Evolutionary conservation across 2,329 filamentous ascomycete species (phyloP), one percentile per base, ranked within the genome.

Genomic region (Diaporthe vaccinii): DNA sequence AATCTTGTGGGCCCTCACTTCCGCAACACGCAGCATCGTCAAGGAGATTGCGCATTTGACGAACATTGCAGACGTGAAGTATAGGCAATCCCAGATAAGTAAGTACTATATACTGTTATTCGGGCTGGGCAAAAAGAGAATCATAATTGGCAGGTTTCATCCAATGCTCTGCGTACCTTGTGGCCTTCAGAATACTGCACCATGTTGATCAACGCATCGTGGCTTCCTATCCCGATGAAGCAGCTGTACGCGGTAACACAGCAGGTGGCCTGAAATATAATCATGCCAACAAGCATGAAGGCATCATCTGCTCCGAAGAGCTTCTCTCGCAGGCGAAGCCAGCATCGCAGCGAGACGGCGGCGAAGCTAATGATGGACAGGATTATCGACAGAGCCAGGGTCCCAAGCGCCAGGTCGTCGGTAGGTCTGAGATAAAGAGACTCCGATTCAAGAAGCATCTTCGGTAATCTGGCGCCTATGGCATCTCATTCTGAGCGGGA

Each of bases 331-430:
- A 69, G n/a, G 8, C 65, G 65, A 41, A 69, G 34, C 49, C 65
- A 69, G 65, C 65, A 55, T 69, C 65, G 31, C 15, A 69, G 65
- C 15, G 65, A 55, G 5, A 55, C 49, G n/a, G 65, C n/a, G 4
- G 28, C 31, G 36, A 68, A 22, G 8, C 31, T 53, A 8, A 68
- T n/a, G 14, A 53, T 10, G 14, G 65, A 68, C 6, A 68, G 46
- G 9, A 68, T 14, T 39, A 68, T 20, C 15, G 65, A 68, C 17
- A 68, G 9, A 4, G 22, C 65, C 14, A 68, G 15, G 5, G 65
- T 68, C 8, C 22, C 65, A 39, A 39, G 31, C 31, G 65, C 65
- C 2, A 68, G 65, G n/a, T 68, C 62, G 46, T 68, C 65, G 46
- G 65, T 36, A 4, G 65, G 65, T 1, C 31, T 53, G 22, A 68